Conservation (phyloP, 2,329 filamentous ascomycete species). For the Aureobasidium pullulans region DNA sequence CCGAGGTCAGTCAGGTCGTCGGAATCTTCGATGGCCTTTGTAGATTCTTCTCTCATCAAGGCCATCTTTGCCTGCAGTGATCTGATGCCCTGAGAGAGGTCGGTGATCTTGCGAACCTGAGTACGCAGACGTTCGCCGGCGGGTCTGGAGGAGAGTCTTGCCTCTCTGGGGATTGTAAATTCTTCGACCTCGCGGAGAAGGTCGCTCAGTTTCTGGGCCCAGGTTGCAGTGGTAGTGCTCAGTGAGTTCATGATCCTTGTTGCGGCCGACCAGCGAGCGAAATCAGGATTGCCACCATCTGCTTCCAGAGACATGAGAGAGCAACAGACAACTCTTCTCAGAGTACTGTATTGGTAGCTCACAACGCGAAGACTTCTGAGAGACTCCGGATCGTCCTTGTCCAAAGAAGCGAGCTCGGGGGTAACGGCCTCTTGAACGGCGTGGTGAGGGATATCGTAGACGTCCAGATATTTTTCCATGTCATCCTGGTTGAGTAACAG, state of each 20-base stretch:
- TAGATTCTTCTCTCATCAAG: slow-evolving; percentile 82
- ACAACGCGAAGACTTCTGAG: slow-evolving; percentile 66
- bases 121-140: slow-evolving; percentile 77
- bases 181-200: slow-evolving; percentile 71
- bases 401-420: slow-evolving; percentile 37
- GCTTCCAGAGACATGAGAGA: slow-evolving; percentile 83
- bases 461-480: slow-evolving; percentile 83
- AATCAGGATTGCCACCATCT: slow-evolving; percentile 68
- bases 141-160: slow-evolving; percentile 44
- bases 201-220: slow-evolving; percentile 58
- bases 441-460: slow-evolving; percentile 43
- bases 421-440: slow-evolving; percentile 48
- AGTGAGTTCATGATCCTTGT: slow-evolving; percentile 66
- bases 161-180: slow-evolving; percentile 42
- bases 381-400: slow-evolving; percentile 67
- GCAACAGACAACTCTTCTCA: slow-evolving; percentile 80
- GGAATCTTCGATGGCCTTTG: slow-evolving; percentile 66
- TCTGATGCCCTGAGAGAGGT: slow-evolving; percentile 81
- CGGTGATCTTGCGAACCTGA: slow-evolving; percentile 81
- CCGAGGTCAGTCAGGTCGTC: slow-evolving; percentile 56
- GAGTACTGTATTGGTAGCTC: slow-evolving; percentile 65
- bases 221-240: slow-evolving; percentile 52
- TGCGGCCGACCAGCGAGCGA: slow-evolving; percentile 69
- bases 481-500: slow-evolving; percentile 71
- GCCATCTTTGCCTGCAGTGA: slow-evolving; percentile 93